A percentile compares a stretch with the other conserved stretches of the same genome.
phyloP scores from a whole-genome alignment of 2,329 filamentous ascomycete species.

The Colletotrichum lini region DNA sequence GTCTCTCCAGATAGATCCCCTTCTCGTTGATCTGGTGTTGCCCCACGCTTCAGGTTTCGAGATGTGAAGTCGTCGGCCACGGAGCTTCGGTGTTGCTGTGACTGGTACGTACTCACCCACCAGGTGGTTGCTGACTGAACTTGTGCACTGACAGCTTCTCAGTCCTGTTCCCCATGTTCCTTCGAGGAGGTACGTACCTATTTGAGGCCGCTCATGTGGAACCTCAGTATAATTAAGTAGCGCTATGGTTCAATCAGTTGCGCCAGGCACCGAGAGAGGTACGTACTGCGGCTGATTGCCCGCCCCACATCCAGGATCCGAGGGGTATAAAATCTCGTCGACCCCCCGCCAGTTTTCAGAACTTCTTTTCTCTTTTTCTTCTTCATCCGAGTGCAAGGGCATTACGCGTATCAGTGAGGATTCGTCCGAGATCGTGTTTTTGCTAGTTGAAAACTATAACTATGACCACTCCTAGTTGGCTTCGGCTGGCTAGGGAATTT shows the following conservation, averaged over 20 bases:
- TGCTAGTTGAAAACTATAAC: constrained; percentile 92
- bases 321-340: constrained; percentile 38
- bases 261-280: not conserved
- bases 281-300: constrained; percentile 28
- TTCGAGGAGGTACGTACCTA: not conserved
- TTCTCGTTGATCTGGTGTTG: not conserved
- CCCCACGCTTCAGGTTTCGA: constrained; percentile 37
- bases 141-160: not conserved
- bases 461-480: constrained; percentile 81
- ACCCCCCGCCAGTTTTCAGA: not conserved
- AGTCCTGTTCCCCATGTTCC: not conserved
- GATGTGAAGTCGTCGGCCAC: constrained; percentile 32
- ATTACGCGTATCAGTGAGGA: constrained; percentile 89
- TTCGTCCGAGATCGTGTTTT: constrained; percentile 89
- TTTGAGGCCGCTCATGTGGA: constrained; percentile 2
- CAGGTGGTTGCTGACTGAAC: not conserved
- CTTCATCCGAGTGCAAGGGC: constrained; percentile 79
- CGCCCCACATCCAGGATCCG: constrained; percentile 1
- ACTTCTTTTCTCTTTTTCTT: constrained; percentile 58
- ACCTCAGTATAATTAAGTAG: not conserved
- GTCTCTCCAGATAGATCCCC: constrained; percentile 3
- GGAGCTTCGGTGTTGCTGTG: constrained; percentile 33
- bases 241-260: not conserved
- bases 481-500: constrained; percentile 84
- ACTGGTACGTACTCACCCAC: constrained; percentile 28